A percentile compares a stretch with the other conserved stretches of the same genome.
These are phyloP conservation scores for Cyberlindnera suaveolens DNA, from an alignment of 805 yeast genomes.

Conservation along the genomic window DNA sequence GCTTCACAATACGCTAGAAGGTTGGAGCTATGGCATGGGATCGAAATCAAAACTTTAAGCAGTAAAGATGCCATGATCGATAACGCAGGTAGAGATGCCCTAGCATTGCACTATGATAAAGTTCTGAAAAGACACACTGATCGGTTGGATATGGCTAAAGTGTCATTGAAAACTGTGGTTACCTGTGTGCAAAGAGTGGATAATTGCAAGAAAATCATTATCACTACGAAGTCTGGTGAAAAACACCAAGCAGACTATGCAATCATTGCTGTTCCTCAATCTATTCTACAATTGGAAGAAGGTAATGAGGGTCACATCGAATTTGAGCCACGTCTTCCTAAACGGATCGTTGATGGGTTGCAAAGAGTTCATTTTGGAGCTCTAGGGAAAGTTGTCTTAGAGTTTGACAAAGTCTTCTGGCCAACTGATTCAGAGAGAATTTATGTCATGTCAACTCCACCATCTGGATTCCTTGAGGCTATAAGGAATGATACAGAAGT, in stretches of 20 bases:
- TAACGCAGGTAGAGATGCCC: slow-evolving; percentile 75
- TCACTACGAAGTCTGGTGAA: slow-evolving; percentile 26
- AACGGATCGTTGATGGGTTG: slow-evolving; percentile 35
- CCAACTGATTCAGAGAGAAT: slow-evolving; percentile 43
- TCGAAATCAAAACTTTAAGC: slow-evolving; percentile 59
- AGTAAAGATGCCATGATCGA: slow-evolving; percentile 64
- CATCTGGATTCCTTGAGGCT: slow-evolving; percentile 13
- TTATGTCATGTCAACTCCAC: slow-evolving; percentile 36
- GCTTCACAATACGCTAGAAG: slow-evolving; percentile 49
- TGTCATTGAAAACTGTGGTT: slow-evolving; percentile 40
- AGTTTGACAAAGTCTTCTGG: slow-evolving; percentile 64
- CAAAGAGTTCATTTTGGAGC: slow-evolving; percentile 53
- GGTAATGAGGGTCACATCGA: slow-evolving; percentile 38
- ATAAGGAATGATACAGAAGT: slow-evolving; percentile 6
- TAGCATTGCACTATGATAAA: slow-evolving; percentile 47
- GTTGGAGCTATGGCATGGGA: slow-evolving; percentile 77
- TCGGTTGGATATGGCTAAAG: slow-evolving; percentile 32
- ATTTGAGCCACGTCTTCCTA: slow-evolving; percentile 55
- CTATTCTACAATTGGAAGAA: slow-evolving; percentile 44
- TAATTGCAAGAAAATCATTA: slow-evolving; percentile 19
- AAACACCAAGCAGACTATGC: slow-evolving; percentile 43
- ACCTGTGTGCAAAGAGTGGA: slow-evolving; percentile 28
- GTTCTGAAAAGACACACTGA: slow-evolving; percentile 41
- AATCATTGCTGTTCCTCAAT: slow-evolving; percentile 74
- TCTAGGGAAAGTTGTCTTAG: slow-evolving; percentile 67